Percentiles rank a stretch among this genome's conserved stretches.
phyloP scores from a whole-genome alignment of 1,284 basidiomycete species.

The Laetiporus sulphureus region DNA sequence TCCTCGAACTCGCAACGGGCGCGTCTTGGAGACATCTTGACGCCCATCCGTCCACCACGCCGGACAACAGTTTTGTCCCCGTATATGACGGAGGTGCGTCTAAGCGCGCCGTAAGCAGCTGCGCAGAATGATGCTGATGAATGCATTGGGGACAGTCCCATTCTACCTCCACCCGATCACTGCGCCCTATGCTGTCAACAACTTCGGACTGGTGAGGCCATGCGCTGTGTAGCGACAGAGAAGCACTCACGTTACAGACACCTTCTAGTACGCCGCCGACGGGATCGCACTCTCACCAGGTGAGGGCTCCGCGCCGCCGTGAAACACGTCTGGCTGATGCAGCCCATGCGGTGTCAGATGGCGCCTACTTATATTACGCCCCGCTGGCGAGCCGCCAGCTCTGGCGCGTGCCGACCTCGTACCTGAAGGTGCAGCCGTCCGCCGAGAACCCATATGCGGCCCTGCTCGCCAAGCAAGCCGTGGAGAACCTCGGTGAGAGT shows the following conservation, averaged over 20 bases:
- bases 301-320: neutral
- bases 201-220: slow-evolving; percentile 8
- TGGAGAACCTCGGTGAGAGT: slow-evolving; percentile 18
- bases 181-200: slow-evolving; percentile 11
- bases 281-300: slow-evolving; percentile 13
- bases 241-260: neutral
- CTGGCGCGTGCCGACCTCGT: slow-evolving; percentile 23
- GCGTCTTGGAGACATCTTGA: slow-evolving; percentile 26
- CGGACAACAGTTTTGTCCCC: slow-evolving; percentile 17
- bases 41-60: slow-evolving; percentile 13
- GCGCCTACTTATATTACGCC: slow-evolving; percentile 21
- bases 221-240: no score
- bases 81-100: slow-evolving; percentile 20
- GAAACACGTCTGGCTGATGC: neutral
- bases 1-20: slow-evolving; percentile 24
- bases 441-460: slow-evolving; percentile 16
- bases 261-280: slow-evolving; percentile 12
- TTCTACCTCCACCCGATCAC: slow-evolving; percentile 12
- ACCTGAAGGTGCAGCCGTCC: slow-evolving; percentile 16
- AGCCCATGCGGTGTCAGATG: slow-evolving; percentile 10
- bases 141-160: neutral
- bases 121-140: no score
- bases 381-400: slow-evolving; percentile 21
- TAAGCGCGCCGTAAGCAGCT: neutral
- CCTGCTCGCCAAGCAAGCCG: slow-evolving; percentile 16